phyloP scores from a whole-genome alignment of 2,329 filamentous ascomycete genomes.

The Simplicillium sp. region DNA sequence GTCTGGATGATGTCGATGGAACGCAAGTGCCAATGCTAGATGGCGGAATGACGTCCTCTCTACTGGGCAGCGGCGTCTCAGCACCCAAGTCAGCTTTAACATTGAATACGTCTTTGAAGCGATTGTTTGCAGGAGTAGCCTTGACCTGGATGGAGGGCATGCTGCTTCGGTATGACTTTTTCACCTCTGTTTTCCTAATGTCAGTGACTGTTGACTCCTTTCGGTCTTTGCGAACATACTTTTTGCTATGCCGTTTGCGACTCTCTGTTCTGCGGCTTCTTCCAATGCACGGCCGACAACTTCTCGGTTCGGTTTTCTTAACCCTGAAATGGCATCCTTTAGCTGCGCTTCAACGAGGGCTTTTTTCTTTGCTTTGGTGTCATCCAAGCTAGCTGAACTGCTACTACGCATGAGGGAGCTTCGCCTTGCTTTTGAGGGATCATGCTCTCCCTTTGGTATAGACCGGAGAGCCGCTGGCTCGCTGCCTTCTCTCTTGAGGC shows the following conservation, averaged over 20 bases:
- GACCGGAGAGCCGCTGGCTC: conserved; percentile 45
- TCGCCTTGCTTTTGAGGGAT: conserved; percentile 28
- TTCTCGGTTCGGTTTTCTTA: conserved; percentile 68
- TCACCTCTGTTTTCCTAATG: conserved; percentile 35
- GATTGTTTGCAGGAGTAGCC: conserved; percentile 45
- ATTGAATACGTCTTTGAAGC: conserved; percentile 41
- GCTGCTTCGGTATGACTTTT: conserved; percentile 34
- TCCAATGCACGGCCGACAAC: conserved; percentile 57
- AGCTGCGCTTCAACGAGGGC: conserved; percentile 61
- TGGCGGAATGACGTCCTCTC: conserved; percentile 23
- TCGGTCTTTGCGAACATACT: conserved; percentile 31
- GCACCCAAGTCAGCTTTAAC: conserved; percentile 14
- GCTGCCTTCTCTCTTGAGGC: conserved; percentile 60
- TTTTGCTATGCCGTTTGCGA: conserved; percentile 30
- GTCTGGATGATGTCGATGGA: conserved; percentile 30
- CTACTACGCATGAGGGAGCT: conserved; percentile 27
- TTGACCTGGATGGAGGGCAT: conserved; percentile 39
- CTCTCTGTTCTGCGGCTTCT: conserved; percentile 56
- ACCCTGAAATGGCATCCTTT: conserved; percentile 60
- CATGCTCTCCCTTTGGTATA: conserved; percentile 32
- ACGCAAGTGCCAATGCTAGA: conserved; percentile 27
- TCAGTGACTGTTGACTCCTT: too few species aligned
- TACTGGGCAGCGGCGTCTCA: conserved; percentile 12
- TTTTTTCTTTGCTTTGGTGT: conserved; percentile 54
- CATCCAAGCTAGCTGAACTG: conserved; percentile 40